Evolutionary conservation across 2,329 filamentous ascomycete genomes (phyloP).

Genomic region (Aspergillus piperis): DNA sequence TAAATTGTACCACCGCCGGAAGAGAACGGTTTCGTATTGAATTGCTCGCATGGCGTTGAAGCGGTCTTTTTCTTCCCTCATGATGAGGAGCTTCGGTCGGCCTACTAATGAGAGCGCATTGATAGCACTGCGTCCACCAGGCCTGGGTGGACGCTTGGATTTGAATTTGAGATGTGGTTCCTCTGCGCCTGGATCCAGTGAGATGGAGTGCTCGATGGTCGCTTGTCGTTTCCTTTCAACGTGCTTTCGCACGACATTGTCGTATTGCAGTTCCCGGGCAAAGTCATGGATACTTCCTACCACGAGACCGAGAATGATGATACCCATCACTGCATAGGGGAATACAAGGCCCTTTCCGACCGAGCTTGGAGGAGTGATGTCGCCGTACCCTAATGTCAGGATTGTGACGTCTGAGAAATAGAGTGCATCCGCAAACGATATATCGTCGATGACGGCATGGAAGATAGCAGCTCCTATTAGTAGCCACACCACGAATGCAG

Average conservation of each 20-base stretch:
- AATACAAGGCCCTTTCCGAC: constrained; percentile 72
- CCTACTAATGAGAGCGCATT: constrained; percentile 21
- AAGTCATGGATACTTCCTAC: constrained; percentile 76
- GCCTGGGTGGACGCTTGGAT: constrained; percentile 9
- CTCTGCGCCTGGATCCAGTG: not conserved
- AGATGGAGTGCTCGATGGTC: constrained; percentile 54
- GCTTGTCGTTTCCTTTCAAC: constrained; percentile 55
- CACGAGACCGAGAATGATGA: constrained; percentile 81
- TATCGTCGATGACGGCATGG: constrained; percentile 66
- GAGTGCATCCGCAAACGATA: constrained; percentile 74
- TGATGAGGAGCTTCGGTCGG: constrained; percentile 53
- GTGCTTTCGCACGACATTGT: constrained; percentile 64
- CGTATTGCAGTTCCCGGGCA: constrained; percentile 59
- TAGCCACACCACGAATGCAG: constrained; percentile 79
- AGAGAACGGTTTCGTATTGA: constrained; percentile 64
- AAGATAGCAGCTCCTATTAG: constrained; percentile 77
- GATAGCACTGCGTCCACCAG: constrained; percentile 28
- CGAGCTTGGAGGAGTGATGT: constrained; percentile 58
- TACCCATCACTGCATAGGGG: constrained; percentile 79
- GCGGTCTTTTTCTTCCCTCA: constrained; percentile 67
- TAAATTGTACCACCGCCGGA: constrained; percentile 74
- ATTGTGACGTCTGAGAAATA: constrained; percentile 77
- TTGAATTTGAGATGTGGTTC: constrained; percentile 9
- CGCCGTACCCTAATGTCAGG: constrained; percentile 63
- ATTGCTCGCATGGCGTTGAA: constrained; percentile 82